Evolutionary conservation across 139 green algal genomes (phyloP).

Genomic region (Chlorella ohadii): DNA sequence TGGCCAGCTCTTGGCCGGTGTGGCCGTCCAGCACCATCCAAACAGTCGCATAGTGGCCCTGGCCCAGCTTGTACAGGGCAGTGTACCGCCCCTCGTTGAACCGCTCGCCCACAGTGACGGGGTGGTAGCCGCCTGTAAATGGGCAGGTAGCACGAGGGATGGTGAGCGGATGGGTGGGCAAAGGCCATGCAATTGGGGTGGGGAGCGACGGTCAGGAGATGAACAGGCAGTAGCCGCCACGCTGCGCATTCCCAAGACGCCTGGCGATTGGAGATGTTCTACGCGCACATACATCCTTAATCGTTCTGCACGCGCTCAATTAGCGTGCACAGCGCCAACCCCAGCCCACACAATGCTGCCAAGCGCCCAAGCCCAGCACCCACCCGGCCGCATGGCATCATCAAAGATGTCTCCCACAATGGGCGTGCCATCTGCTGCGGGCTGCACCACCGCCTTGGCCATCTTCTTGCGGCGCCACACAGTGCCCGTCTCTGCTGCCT

Average conservation of each 20-base stretch:
- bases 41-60: slow-evolving; percentile 98
- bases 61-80: slow-evolving; percentile 94
- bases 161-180: background rate
- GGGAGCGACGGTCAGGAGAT: background rate
- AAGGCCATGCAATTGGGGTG: background rate
- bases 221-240: background rate
- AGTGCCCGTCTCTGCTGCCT: background rate
- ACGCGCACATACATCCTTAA: too few species aligned
- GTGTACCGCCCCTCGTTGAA: slow-evolving; percentile 91
- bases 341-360: too few species aligned
- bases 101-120: slow-evolving; percentile 86
- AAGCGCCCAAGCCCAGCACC: background rate
- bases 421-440: background rate
- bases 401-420: background rate
- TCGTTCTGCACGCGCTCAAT: too few species aligned
- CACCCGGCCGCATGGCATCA: slow-evolving; percentile 9
- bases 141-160: background rate
- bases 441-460: slow-evolving; percentile 2
- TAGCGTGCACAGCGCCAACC: too few species aligned
- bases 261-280: background rate
- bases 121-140: slow-evolving; percentile 93
- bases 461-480: background rate
- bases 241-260: background rate
- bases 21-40: slow-evolving; percentile 89
- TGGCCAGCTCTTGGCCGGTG: slow-evolving; percentile 50